Percentiles rank a stretch among this genome's conserved stretches.
These are phyloP conservation scores for Podila minutissima DNA, from an alignment of 192 early-diverging fungal species.

Conservation along the genomic window DNA sequence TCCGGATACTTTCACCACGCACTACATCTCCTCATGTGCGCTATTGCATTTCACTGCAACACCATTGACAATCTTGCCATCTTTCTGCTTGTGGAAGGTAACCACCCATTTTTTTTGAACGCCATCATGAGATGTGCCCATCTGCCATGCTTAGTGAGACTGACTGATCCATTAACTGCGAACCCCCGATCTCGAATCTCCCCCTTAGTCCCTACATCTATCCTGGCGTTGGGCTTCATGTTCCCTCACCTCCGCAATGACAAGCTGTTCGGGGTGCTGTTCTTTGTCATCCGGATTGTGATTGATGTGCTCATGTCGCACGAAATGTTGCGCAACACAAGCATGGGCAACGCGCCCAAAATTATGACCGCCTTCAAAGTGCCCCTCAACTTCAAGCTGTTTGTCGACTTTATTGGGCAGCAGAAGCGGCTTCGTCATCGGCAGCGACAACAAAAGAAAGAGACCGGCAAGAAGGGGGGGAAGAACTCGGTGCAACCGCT, in stretches of 20 bases:
- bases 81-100: not conserved
- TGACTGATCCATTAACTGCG: not conserved
- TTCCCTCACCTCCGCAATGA: not conserved
- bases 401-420: not conserved
- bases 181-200: not conserved
- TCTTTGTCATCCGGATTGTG: not conserved
- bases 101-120: too few species aligned
- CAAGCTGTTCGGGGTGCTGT: not conserved
- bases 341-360: not conserved
- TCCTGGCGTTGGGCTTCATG: not conserved
- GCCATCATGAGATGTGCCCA: not conserved
- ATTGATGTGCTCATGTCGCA: not conserved
- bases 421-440: not conserved
- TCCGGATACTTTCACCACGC: not conserved
- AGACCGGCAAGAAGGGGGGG: too few species aligned
- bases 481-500: too few species aligned
- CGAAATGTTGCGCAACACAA: not conserved
- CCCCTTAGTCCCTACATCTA: not conserved
- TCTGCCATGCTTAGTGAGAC: not conserved
- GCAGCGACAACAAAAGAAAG: not conserved
- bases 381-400: not conserved
- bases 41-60: not conserved
- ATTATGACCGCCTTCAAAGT: not conserved
- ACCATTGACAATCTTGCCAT: not conserved
- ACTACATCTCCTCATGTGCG: not conserved